Base-by-base conservation (phyloP, 306 rosid genomes). In the Quercus suber region DNA sequence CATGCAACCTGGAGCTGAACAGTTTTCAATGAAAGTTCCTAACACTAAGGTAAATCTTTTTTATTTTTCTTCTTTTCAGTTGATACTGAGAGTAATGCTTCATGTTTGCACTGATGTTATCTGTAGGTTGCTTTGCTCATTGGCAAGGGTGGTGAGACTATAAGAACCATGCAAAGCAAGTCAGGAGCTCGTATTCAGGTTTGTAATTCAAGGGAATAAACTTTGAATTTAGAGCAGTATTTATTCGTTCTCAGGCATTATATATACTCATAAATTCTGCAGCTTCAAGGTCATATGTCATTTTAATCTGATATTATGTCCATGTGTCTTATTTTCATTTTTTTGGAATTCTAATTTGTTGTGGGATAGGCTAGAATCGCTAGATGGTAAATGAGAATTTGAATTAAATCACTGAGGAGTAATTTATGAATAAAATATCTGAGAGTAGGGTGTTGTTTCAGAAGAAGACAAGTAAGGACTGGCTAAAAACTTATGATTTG, bases 111-210 rank as follows among this genome's bases (percentile, higher is more conserved):
- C 5, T 49, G 5, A 2, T 5, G 67, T 51, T 80, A 85, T 55
- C 70, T 81, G 51, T 83, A 94, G 98, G 98, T 94, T 85, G 98
- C 97, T 20, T 94, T 94, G 83, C 85, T 94, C 11, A 94, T 94
- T 76, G 98, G 98, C 61, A 94, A 94, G 85, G 97, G 98, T 35
- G 98, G 98, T 69, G 98, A 94, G 78, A 89, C 98, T 1, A 94
- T 94, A 52, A 94, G 92, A 86, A 92, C 56, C 78, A 94, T 94
- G 98, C 98, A 94, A 84, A 90, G 88, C 21, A 84, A 88, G 21
- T 82, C 97, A 82, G 94, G 92, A 77, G 97, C 98, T 58, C 89
- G 98, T 78, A 92, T 94, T 82, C 98, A 94, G 96, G 98, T 94
- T 72, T 82, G 53, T 53, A 49, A 49, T 12, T 49, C 53, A 49